Evolutionary conservation across 2,329 filamentous ascomycete genomes (phyloP).

Genomic region (Colletotrichum spinosum): DNA sequence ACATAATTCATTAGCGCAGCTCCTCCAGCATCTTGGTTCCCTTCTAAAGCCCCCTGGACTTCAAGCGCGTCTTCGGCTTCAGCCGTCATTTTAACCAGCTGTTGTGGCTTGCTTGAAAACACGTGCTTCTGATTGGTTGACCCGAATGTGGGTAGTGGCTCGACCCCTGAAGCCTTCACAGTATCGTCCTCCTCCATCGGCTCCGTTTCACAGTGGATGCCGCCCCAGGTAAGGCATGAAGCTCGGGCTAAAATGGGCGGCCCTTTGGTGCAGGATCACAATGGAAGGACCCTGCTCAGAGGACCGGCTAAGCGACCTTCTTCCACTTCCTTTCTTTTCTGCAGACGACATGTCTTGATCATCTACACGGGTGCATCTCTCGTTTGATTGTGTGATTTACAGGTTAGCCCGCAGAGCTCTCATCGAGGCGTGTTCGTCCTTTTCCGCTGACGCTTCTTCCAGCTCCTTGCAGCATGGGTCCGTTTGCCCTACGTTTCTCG

Average conservation of each 20-base stretch:
- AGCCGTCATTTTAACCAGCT: constrained; percentile 4
- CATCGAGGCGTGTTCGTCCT: too few species aligned
- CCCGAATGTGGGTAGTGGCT: not conserved
- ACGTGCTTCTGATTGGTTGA: constrained; percentile 9
- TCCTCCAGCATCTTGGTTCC: too few species aligned
- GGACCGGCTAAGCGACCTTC: not conserved
- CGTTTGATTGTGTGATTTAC: constrained; percentile 3
- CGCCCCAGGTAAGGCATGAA: not conserved
- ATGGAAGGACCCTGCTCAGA: constrained; percentile 6
- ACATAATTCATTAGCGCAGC: not conserved
- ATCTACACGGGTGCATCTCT: not conserved
- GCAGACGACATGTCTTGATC: constrained; percentile 6
- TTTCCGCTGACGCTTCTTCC: too few species aligned
- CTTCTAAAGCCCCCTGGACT: too few species aligned
- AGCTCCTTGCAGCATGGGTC: too few species aligned
- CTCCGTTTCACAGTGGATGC: constrained; percentile 11
- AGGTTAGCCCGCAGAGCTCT: not conserved
- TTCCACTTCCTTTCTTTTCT: constrained; percentile 12
- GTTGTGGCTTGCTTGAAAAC: constrained; percentile 14
- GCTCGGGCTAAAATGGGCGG: too few species aligned
- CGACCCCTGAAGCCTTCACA: constrained; percentile 14
- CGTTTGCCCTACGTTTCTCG: too few species aligned
- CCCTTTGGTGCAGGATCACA: too few species aligned
- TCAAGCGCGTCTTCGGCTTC: constrained; percentile 7
- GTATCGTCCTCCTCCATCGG: not conserved